Evolutionary conservation across 192 early-diverging fungal species (phyloP), one percentile per base, ranked within the genome.

Genomic region (Tieghemiomyces parasiticus): DNA sequence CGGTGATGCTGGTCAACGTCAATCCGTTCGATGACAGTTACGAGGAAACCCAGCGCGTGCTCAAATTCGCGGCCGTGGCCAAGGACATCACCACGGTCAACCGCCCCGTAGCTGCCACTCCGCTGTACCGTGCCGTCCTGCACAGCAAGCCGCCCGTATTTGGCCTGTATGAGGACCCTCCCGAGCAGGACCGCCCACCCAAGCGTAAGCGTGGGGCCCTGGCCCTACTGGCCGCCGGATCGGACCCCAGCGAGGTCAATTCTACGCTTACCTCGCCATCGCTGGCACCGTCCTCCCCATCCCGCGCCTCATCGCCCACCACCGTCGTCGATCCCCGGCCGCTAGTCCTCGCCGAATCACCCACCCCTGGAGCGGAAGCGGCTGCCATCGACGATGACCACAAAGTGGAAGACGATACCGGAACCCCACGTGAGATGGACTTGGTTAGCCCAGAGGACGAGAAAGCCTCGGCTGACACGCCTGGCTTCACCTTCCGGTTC

Each of bases 31-130:
- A 81, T 48, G 74, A 72, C 13, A 68, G 71, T 9, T 79, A 71
- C 65, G 75, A 74, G 9, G 81, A 63, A 70, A 69, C 52, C 51
- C 81, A 61, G 66, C 77, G 26, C 64, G 74, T 75, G 46, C 54
- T 87, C 56, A 77, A 83, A 24, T 85, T 87, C 71, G 74, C 82
- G 9, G 71, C 77, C 6, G 78, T 79, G 2, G 79, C 81, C 26
- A 74, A 68, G 56, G 70, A 80, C 32, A 80, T 81, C 2, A 70
- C 78, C 19, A 63, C 66, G 8, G 73, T 74, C 25, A 65, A 72
- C 33, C 61, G 67, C 12, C 72, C 71, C 2, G 67, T 74, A 61
- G 67, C 65, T 12, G 60, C 65, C 31, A 30, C 46, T 38, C 54
- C 25, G 26, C 35, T 26, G 22, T 62, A 32, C 8, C 42, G 58